Base-by-base conservation (phyloP, 345 rosid genomes). In the Lepidium didymum region DNA sequence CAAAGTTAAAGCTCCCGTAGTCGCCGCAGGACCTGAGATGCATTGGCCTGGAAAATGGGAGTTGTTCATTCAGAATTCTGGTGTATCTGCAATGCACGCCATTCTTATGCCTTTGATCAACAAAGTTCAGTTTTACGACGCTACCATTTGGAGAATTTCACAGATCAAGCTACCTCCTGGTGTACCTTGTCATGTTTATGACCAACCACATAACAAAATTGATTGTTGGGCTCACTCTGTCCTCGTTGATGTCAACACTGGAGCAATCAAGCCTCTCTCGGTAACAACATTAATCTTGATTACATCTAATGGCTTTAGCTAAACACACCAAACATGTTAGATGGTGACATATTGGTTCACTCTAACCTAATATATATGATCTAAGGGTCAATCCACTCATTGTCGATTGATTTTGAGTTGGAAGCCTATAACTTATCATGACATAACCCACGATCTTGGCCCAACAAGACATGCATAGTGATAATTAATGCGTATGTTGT, bases 81-180 rank as follows among this genome's bases (percentile, higher is more conserved):
- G 99, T 0, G 90, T 91, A 10, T 91, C 95, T 0, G 92, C 92
- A 1, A 93, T 91, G 97, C 97, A 94, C 71, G 34, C 85, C 12
- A 79, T 86, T 18, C 73, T 91, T 63, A 71, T 94, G 64, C 96
- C 94, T 2, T 62, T 78, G 41, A 64, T 62, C 46, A 74, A 83
- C 70, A 78, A 83, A 69, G 88, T 75, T 12, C 65, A 87, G 46
- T 86, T 86, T 79, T 91, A 82, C 45, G 96, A 93, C 19, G 83
- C 97, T 43, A 90, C 97, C 1, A 79, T 87, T 41, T 83, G 88
- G 84, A 81, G 79, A 50, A 62, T 69, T 0, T 93, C 96, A 1
- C 49, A 73, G 13, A 16, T 87, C 13, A 49, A 21, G 5, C 44
- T 90, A 55, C 81, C 84, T 13, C 68, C 69, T 1, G 64, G 70